Percentiles rank a stretch among this genome's conserved stretches.
These are phyloP conservation scores for Cucumis hystrix DNA, from an alignment of 306 rosid species.

Conservation along the genomic window DNA sequence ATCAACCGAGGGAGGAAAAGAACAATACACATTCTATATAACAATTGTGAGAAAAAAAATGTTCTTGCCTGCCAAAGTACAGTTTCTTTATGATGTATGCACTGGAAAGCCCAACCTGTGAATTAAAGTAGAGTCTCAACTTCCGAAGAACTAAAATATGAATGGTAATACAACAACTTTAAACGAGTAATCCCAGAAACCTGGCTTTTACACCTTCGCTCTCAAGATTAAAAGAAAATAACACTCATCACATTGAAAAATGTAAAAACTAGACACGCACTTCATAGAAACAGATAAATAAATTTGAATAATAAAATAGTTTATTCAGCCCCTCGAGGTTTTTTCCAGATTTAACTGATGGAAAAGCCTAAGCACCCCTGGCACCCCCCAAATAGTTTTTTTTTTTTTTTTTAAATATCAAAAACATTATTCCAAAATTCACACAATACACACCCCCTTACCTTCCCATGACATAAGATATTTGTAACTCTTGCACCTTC, in stretches of 20 bases:
- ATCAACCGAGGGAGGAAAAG: background rate
- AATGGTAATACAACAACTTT: background rate
- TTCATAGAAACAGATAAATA: background rate
- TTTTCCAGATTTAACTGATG: background rate
- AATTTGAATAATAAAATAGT: background rate
- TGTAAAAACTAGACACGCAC: background rate
- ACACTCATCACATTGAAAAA: background rate
- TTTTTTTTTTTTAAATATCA: background rate
- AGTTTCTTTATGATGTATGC: conserved; percentile 43
- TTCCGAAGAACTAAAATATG: background rate
- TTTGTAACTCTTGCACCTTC: background rate
- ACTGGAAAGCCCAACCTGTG: conserved; percentile 48
- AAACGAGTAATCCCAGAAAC: background rate
- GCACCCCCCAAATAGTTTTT: background rate
- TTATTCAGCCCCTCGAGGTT: background rate
- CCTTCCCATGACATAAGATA: background rate
- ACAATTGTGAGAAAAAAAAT: background rate
- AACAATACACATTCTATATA: background rate
- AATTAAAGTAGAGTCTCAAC: background rate
- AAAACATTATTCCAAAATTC: background rate
- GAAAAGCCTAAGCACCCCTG: background rate
- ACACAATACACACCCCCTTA: background rate
- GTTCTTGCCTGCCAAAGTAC: conserved; percentile 28
- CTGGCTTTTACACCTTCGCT: background rate
- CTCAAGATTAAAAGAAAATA: background rate